Evolutionary conservation across 345 rosid species (phyloP).

Genomic region (Luvunga scandens): DNA sequence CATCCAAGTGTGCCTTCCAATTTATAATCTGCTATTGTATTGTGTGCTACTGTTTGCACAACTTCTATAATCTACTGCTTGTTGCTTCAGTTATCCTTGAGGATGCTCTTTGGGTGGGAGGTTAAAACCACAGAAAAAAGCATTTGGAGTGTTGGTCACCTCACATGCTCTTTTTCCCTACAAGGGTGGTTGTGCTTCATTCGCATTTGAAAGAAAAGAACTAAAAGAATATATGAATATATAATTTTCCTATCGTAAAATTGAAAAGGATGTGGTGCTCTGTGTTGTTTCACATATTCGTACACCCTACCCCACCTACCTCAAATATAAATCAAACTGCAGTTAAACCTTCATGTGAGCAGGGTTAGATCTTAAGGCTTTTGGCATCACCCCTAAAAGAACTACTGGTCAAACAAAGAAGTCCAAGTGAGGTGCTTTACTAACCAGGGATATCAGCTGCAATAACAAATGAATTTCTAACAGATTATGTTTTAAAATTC

Average conservation of each 20-base stretch:
- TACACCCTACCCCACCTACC: neutral
- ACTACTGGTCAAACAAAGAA: neutral
- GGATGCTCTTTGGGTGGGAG: neutral
- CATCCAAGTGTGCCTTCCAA: neutral
- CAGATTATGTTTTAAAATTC: neutral
- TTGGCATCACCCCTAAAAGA: neutral
- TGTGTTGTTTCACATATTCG: neutral
- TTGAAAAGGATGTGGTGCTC: neutral
- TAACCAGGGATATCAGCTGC: neutral
- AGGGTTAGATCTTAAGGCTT: neutral
- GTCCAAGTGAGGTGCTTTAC: neutral
- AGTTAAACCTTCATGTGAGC: neutral
- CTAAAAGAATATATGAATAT: neutral
- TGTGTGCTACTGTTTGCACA: neutral
- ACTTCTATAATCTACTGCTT: neutral
- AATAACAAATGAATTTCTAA: neutral
- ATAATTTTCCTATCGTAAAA: neutral
- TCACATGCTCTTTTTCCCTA: neutral
- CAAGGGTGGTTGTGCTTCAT: neutral
- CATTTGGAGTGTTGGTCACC: neutral
- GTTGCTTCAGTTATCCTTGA: neutral
- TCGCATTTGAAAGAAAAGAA: neutral
- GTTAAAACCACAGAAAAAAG: neutral
- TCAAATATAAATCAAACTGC: neutral
- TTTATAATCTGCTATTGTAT: neutral